A percentile compares a stretch with the other conserved stretches of the same genome.
Evolutionary conservation across 306 rosid species (phyloP).

Genomic region (Dryas drummondii): DNA sequence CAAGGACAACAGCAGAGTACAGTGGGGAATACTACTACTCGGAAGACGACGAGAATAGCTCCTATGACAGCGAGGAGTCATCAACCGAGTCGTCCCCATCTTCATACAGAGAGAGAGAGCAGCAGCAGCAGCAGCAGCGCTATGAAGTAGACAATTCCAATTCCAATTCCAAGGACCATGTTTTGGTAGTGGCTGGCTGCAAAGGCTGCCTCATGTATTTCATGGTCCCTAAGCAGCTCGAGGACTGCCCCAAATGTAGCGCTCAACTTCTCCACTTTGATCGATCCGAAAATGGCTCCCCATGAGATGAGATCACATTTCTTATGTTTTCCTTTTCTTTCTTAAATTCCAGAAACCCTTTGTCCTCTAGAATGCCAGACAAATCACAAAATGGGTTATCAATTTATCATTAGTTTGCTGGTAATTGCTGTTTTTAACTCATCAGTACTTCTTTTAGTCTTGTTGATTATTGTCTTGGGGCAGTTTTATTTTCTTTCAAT

Average conservation of each 20-base stretch:
- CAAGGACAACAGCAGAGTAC: slow-evolving; percentile 45
- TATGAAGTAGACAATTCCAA: slow-evolving; percentile 6
- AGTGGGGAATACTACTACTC: slow-evolving; percentile 50
- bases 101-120: slow-evolving; percentile 29
- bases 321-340: not conserved
- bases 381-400: slow-evolving; percentile 10
- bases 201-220: slow-evolving; percentile 90
- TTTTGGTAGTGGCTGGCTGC: slow-evolving; percentile 95
- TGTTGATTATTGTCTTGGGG: not conserved
- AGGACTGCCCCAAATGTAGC: slow-evolving; percentile 83
- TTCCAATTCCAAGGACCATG: slow-evolving; percentile 34
- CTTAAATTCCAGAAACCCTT: slow-evolving; percentile 1
- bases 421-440: not conserved
- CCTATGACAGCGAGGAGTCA: slow-evolving; percentile 78
- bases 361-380: slow-evolving; percentile 12
- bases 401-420: slow-evolving; percentile 1
- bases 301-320: slow-evolving; percentile 24
- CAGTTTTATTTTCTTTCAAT: not conserved
- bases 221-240: slow-evolving; percentile 88
- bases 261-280: slow-evolving; percentile 95
- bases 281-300: slow-evolving; percentile 68
- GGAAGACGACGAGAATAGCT: slow-evolving; percentile 59
- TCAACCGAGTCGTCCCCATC: slow-evolving; percentile 64
- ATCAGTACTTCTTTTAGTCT: not conserved
- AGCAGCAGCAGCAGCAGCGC: not conserved